Percentiles rank a stretch among this genome's conserved stretches.
phyloP scores from a whole-genome alignment of 2,329 filamentous ascomycete genomes.

The Zymoseptoria pseudotritici region DNA sequence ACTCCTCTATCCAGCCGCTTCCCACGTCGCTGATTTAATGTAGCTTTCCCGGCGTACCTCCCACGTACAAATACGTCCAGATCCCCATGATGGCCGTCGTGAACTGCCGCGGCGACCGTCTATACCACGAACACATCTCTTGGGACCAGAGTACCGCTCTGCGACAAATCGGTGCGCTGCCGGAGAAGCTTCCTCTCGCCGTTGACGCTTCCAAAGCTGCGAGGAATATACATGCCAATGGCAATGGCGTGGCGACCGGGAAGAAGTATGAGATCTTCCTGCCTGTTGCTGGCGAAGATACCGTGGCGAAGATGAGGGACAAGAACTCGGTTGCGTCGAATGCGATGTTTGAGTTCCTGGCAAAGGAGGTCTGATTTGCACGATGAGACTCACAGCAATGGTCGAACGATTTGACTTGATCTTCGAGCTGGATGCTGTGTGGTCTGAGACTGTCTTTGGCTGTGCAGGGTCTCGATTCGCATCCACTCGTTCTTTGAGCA shows the following conservation, averaged over 20 bases:
- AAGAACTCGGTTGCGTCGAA: slow-evolving; percentile 48
- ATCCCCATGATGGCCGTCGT: slow-evolving; percentile 60
- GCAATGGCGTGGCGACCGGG: slow-evolving; percentile 8
- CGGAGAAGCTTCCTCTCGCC: slow-evolving; percentile 58
- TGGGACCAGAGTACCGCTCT: slow-evolving; percentile 63
- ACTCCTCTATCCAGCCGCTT: neutral
- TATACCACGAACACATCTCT: slow-evolving; percentile 64
- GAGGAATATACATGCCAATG: slow-evolving; percentile 3
- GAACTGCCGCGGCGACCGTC: slow-evolving; percentile 58
- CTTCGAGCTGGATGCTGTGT: no score
- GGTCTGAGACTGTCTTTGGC: no score
- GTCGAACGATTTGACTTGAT: no score
- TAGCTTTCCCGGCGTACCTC: slow-evolving; percentile 52
- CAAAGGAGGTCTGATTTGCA: slow-evolving; percentile 8
- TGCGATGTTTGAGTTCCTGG: slow-evolving; percentile 41
- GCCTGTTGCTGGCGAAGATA: slow-evolving; percentile 53
- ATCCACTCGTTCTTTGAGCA: no score
- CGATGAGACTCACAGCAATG: no score
- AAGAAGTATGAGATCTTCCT: slow-evolving; percentile 51
- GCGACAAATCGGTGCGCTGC: slow-evolving; percentile 54
- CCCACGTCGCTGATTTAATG: neutral
- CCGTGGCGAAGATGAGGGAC: slow-evolving; percentile 44
- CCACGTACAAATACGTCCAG: slow-evolving; percentile 47
- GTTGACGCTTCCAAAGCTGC: slow-evolving; percentile 25
- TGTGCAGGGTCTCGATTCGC: no score